Conservation (phyloP, 2,329 filamentous ascomycete species). For the Magnaporthiopsis rhizophila region DNA sequence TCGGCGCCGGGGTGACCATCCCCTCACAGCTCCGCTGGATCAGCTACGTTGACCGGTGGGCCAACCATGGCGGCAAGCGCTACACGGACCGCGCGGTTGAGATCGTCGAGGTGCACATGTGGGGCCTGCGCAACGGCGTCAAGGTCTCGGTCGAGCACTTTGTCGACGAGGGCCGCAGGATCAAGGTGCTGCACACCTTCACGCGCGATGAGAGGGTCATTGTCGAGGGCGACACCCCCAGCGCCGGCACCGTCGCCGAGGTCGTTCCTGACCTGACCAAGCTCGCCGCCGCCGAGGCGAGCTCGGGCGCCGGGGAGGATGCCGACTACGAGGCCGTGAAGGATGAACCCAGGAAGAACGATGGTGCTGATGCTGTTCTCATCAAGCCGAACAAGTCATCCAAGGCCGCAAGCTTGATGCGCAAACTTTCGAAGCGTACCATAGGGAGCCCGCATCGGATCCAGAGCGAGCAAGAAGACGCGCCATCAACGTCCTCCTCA, state of each 20-base stretch:
- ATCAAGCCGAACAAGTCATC: not conserved
- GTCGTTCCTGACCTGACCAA: conserved; percentile 46
- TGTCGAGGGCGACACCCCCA: conserved; percentile 49
- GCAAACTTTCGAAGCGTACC: conserved; percentile 15
- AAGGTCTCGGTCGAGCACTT: conserved; percentile 82
- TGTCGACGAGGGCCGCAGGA: conserved; percentile 79
- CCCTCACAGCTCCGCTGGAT: conserved; percentile 87
- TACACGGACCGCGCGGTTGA: conserved; percentile 81
- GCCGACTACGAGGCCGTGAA: conserved; percentile 11
- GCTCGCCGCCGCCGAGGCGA: conserved; percentile 26
- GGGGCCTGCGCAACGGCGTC: conserved; percentile 81
- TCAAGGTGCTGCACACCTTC: conserved; percentile 79
- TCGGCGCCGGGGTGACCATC: conserved; percentile 85
- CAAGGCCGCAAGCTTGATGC: conserved; percentile 11
- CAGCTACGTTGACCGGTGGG: conserved; percentile 82
- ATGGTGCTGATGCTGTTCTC: not conserved
- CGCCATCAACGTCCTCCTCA: conserved; percentile 11
- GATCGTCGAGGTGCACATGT: conserved; percentile 80
- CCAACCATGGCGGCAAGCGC: conserved; percentile 55
- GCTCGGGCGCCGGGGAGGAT: conserved; percentile 10
- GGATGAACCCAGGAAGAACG: conserved; percentile 7
- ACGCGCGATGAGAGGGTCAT: conserved; percentile 61
- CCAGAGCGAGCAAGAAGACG: conserved; percentile 20
- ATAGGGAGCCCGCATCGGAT: not conserved
- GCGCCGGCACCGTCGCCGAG: conserved; percentile 39